phyloP scores from a whole-genome alignment of 1,284 basidiomycete species.

The Cutaneotrichosporon arboriforme region DNA sequence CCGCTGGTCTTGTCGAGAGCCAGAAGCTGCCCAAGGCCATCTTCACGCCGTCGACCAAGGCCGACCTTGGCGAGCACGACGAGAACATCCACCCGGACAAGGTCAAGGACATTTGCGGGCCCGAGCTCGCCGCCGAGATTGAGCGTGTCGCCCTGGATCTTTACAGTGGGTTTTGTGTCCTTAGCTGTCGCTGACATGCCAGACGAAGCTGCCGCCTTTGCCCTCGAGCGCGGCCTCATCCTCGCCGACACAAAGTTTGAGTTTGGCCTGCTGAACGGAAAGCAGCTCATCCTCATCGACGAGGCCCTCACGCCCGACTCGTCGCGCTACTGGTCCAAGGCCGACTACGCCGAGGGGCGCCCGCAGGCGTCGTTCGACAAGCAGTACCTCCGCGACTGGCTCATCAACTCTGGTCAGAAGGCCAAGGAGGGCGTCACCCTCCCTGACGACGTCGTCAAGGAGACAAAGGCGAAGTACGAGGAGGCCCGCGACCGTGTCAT shows the following conservation, averaged over 20 bases:
- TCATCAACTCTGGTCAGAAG: conserved; percentile 64
- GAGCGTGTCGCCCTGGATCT: conserved; percentile 44
- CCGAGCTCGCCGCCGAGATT: conserved; percentile 45
- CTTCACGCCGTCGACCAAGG: conserved; percentile 97
- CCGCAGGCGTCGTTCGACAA: conserved; percentile 92
- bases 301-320: conserved; percentile 96
- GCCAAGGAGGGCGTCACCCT: conserved; percentile 72
- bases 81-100: conserved; percentile 94
- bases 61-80: conserved; percentile 88
- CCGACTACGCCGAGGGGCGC: conserved; percentile 66
- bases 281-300: conserved; percentile 80
- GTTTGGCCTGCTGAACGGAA: conserved; percentile 62
- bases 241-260: conserved; percentile 94
- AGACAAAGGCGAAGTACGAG: conserved; percentile 69
- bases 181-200: neutral
- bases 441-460: conserved; percentile 66
- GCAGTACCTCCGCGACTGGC: conserved; percentile 90
- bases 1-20: conserved; percentile 75
- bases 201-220: conserved; percentile 68
- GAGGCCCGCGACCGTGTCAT: conserved; percentile 70
- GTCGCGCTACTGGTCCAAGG: conserved; percentile 89
- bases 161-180: conserved; percentile 39
- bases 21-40: conserved; percentile 74
- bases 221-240: conserved; percentile 76
- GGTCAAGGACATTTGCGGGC: conserved; percentile 50